Evolutionary conservation across 1,139 yeast genomes (phyloP).

Genomic region (Suhomyces wounanorum): DNA sequence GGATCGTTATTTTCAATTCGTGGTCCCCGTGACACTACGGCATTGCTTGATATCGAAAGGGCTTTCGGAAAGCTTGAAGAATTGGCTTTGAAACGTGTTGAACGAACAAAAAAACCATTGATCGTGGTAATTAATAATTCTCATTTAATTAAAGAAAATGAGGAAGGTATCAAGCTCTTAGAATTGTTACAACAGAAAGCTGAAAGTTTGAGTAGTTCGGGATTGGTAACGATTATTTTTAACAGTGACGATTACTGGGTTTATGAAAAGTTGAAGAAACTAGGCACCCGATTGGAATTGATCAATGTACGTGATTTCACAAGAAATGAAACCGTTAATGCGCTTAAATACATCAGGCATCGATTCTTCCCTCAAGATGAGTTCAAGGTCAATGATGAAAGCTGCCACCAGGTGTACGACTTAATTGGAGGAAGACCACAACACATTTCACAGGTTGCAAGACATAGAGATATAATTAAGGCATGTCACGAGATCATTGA

Average conservation of each 20-base stretch:
- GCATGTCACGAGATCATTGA: slow-evolving; percentile 76
- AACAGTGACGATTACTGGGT: slow-evolving; percentile 89
- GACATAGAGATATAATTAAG: slow-evolving; percentile 57
- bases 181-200: slow-evolving; percentile 84
- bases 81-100: slow-evolving; percentile 59
- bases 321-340: slow-evolving; percentile 56
- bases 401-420: slow-evolving; percentile 61
- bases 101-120: slow-evolving; percentile 49
- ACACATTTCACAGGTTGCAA: slow-evolving; percentile 73
- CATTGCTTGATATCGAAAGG: slow-evolving; percentile 77
- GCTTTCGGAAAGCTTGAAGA: slow-evolving; percentile 77
- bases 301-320: slow-evolving; percentile 69
- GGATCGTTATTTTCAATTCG: slow-evolving; percentile 80
- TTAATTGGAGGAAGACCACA: slow-evolving; percentile 86
- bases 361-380: slow-evolving; percentile 42
- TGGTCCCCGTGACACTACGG: slow-evolving; percentile 86
- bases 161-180: slow-evolving; percentile 67
- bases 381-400: slow-evolving; percentile 24
- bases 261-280: slow-evolving; percentile 69
- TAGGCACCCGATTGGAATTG: slow-evolving; percentile 76
- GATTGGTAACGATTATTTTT: slow-evolving; percentile 73
- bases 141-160: slow-evolving; percentile 73
- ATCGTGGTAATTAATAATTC: slow-evolving; percentile 72
- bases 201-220: slow-evolving; percentile 73
- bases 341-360: slow-evolving; percentile 56